Conservation (phyloP, 129 eudicot genomes). For the Lactuca saligna region DNA sequence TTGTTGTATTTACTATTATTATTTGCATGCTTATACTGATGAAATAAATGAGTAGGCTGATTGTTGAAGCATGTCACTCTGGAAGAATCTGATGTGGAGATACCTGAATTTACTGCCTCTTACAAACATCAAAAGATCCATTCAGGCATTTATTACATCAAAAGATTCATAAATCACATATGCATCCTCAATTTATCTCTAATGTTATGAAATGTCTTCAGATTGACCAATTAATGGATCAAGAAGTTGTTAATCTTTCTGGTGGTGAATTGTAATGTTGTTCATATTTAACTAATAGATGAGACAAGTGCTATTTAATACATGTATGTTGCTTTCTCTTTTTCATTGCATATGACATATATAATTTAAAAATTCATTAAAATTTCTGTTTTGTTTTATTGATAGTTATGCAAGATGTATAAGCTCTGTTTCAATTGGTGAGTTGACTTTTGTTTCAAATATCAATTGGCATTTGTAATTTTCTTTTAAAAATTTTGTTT, state of each 20-base stretch:
- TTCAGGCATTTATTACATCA: constrained; percentile 67
- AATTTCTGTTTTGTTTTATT: no score
- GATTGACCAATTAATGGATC: constrained; percentile 86
- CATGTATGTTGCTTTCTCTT: no score
- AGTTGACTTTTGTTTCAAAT: no score
- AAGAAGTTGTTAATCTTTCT: constrained; percentile 73
- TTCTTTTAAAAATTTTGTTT: no score
- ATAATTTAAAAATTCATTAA: no score
- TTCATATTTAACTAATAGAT: constrained; percentile 83
- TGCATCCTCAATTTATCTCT: constrained; percentile 86
- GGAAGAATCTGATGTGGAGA: constrained; percentile 71
- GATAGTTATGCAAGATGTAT: no score
- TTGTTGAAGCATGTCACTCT: constrained; percentile 68
- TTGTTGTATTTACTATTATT: no score
- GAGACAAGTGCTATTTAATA: constrained; percentile 61
- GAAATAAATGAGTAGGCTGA: constrained; percentile 58
- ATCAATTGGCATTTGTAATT: no score
- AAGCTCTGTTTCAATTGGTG: no score
- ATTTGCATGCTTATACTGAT: no score
- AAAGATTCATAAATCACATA: constrained; percentile 73
- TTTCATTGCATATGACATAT: no score
- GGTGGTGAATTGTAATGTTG: constrained; percentile 88
- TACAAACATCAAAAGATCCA: constrained; percentile 87
- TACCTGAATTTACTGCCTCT: constrained; percentile 78
- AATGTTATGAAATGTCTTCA: constrained; percentile 91